These are phyloP conservation scores for Bruguiera hainesii DNA, from an alignment of 441 rosid species.

Conservation along the genomic window DNA sequence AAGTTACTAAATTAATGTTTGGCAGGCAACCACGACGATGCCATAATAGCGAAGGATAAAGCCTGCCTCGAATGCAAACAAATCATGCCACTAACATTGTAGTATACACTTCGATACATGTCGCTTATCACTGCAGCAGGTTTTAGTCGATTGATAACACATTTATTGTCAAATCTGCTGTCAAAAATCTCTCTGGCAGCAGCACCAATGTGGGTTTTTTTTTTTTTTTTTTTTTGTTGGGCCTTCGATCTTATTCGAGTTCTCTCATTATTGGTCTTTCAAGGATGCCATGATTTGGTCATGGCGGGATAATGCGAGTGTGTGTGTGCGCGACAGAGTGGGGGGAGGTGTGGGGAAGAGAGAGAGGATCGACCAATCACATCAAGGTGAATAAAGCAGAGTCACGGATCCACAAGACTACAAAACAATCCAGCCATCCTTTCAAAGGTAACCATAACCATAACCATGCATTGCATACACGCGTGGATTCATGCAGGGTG, in stretches of 20 bases:
- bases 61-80: no score
- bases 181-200: no score
- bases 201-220: not conserved
- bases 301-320: not conserved
- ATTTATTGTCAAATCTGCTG: no score
- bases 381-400: constrained; percentile 29
- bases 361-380: constrained; percentile 4
- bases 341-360: not conserved
- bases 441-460: constrained; percentile 6
- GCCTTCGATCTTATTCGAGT: not conserved
- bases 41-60: no score
- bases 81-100: no score
- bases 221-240: no score
- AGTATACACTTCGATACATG: no score
- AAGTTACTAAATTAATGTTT: no score
- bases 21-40: no score
- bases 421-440: constrained; percentile 29
- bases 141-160: no score
- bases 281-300: not conserved
- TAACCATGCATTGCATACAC: constrained; percentile 9
- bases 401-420: constrained; percentile 37
- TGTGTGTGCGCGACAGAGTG: not conserved
- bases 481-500: not conserved
- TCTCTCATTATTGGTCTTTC: not conserved
- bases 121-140: no score